Evolutionary conservation across 495 filamentous ascomycete species (phyloP), one percentile per base, ranked within the genome.

Genomic region (Xylaria intraflava): DNA sequence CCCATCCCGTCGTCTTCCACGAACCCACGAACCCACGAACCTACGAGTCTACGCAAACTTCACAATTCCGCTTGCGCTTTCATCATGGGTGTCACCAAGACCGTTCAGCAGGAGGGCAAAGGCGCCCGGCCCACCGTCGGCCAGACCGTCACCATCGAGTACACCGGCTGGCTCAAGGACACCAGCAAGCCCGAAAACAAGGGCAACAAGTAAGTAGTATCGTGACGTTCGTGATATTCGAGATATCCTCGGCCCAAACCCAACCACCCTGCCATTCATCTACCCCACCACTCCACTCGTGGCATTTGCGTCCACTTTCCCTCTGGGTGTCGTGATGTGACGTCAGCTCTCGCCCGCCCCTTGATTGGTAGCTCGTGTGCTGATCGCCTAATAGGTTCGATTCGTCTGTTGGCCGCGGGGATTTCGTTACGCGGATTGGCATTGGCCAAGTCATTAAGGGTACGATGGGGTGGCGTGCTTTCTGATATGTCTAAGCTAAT

Each of bases 121-220:
- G 72, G 71, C 14, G 65, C 78, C 38, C 77, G 69, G 62, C 87
- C 89, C 40, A 59, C 69, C 58, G 64, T 66, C 14, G 84, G 86
- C 20, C 82, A 90, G 65, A 74, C 64, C 14, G 85, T 94, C 61
- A 79, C 78, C 58, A 90, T 95, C 59, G 84, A 87, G 69, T 95
- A 93, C 75, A 89, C 84, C 19, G 89, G 89, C 57, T 90, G 80
- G 70, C 76, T 94, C 40, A 86, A 86, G 72, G 86, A 91, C 57
- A 64, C 70, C 24, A 66, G 55, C 49, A 71, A 80, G 65, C 69
- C 75, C 7, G 66, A 73, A 20, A 67, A 71, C 49, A 80, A 77
- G 67, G 78, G 78, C 33, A 26, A 55, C 0, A 20, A 74, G 77
- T 80, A 55, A 64, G 74, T 69, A 14, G 24, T n/a, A 6, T 17